A percentile compares a stretch with the other conserved stretches of the same genome.
Evolutionary conservation across 768 basidiomycete species (phyloP).

Genomic region (Botryobasidium botryosum): DNA sequence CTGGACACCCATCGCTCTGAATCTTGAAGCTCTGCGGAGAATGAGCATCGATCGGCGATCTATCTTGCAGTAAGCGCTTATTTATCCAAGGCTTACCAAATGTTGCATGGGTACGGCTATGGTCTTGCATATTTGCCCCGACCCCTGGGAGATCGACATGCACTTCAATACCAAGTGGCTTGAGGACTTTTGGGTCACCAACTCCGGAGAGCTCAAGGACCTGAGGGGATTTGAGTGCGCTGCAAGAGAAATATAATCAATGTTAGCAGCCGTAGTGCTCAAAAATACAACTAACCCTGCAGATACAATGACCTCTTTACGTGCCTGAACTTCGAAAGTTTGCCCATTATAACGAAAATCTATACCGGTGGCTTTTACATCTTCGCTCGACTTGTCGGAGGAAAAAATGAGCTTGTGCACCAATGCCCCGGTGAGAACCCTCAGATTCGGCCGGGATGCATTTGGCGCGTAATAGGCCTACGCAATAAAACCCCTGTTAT

Average conservation of each 20-base stretch:
- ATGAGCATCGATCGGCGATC: not conserved
- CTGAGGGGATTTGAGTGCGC: constrained; percentile 31
- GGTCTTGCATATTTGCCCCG: constrained; percentile 23
- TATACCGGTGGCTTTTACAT: constrained; percentile 18
- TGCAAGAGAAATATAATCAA: constrained; percentile 20
- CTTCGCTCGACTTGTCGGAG: not conserved
- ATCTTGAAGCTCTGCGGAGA: not conserved
- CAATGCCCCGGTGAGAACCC: not conserved
- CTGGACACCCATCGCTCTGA: not conserved
- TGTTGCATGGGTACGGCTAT: constrained; percentile 3
- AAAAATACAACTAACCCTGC: constrained; percentile 9
- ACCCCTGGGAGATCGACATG: constrained; percentile 57
- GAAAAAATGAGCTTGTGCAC: not conserved
- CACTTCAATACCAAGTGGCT: constrained; percentile 30
- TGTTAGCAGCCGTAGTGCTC: constrained; percentile 12
- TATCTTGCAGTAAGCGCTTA: too few species aligned
- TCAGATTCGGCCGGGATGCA: not conserved
- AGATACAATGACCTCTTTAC: constrained; percentile 22
- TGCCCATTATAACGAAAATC: constrained; percentile 15
- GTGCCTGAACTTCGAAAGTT: constrained; percentile 17
- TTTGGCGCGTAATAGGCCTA: not conserved
- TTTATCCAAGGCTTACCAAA: not conserved
- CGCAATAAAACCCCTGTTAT: not conserved
- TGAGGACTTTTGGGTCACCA: constrained; percentile 34
- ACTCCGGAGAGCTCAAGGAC: constrained; percentile 53